These are phyloP conservation scores for Metarhizium anisopliae DNA, from an alignment of 2,329 filamentous ascomycete species.

Conservation along the genomic window DNA sequence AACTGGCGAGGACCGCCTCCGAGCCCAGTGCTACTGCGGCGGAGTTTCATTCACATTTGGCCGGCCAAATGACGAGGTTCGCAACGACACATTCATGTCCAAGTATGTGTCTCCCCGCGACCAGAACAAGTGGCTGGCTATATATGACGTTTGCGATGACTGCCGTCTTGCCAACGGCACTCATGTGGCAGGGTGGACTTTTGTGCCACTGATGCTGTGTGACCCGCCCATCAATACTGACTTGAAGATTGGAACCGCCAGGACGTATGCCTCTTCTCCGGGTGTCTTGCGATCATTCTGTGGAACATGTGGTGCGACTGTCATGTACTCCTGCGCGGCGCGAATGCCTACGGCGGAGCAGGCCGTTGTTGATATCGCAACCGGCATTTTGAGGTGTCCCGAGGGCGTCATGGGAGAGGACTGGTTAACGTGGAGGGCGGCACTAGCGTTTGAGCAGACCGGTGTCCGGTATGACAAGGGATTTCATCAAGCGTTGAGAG, in stretches of 20 bases:
- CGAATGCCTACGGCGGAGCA: conserved; percentile 20
- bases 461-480: conserved; percentile 27
- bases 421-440: conserved; percentile 38
- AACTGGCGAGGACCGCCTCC: conserved; percentile 29
- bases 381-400: conserved; percentile 34
- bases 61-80: conserved; percentile 25
- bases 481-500: conserved; percentile 25
- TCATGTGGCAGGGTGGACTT: conserved; percentile 33
- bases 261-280: conserved; percentile 30
- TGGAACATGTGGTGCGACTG: conserved; percentile 34
- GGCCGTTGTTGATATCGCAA: conserved; percentile 31
- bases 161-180: conserved; percentile 33
- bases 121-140: conserved; percentile 32
- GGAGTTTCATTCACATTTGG: conserved; percentile 37
- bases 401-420: conserved; percentile 33
- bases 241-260: conserved; percentile 33
- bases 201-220: conserved; percentile 27
- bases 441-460: conserved; percentile 21
- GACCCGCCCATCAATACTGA: conserved; percentile 27
- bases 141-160: conserved; percentile 33
- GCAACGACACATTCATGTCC: conserved; percentile 20
- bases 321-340: conserved; percentile 24
- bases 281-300: conserved; percentile 35
- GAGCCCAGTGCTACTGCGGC: conserved; percentile 36
- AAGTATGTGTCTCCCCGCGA: conserved; percentile 27